Conservation (phyloP, 2,329 filamentous ascomycete species). For the Corynespora cassiicola region DNA sequence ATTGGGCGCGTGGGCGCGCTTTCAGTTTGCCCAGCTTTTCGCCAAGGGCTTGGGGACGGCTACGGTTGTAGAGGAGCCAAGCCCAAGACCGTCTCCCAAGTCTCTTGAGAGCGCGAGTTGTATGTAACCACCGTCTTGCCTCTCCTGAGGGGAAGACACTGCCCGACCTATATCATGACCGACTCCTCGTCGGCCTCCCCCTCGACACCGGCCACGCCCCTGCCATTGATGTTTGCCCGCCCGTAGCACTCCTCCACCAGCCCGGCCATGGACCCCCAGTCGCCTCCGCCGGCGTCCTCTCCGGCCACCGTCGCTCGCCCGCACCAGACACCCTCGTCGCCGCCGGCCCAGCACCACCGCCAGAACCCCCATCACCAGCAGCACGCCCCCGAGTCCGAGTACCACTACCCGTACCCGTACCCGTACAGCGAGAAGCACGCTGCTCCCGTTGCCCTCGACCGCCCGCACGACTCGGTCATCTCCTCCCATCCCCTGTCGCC, state of each 20-base stretch:
- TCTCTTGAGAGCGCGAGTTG: slow-evolving; percentile 35
- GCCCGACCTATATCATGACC: slow-evolving; percentile 41
- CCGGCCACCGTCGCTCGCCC: slow-evolving; percentile 29
- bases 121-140: slow-evolving; percentile 42
- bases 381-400: slow-evolving; percentile 9
- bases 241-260: slow-evolving; percentile 28
- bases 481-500: slow-evolving; percentile 45
- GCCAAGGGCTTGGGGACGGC: slow-evolving; percentile 18
- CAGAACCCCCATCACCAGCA: slow-evolving; percentile 21
- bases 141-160: slow-evolving; percentile 39
- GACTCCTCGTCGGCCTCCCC: slow-evolving; percentile 25
- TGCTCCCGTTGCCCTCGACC: no score
- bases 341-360: slow-evolving; percentile 3
- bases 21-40: slow-evolving; percentile 32
- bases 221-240: slow-evolving; percentile 31
- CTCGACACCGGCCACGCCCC: slow-evolving; percentile 20
- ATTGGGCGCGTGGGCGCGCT: slow-evolving; percentile 25
- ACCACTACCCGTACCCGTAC: slow-evolving; percentile 20
- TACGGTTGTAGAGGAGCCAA: no score
- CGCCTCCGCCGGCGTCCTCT: slow-evolving; percentile 31
- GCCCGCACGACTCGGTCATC: slow-evolving; percentile 45
- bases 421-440: slow-evolving; percentile 34
- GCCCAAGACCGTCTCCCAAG: slow-evolving; percentile 38
- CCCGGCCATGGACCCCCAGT: slow-evolving; percentile 40
- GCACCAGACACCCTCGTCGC: slow-evolving; percentile 4